Conservation (phyloP, 2,329 filamentous ascomycete genomes). For the Hypoxylon sp. region DNA sequence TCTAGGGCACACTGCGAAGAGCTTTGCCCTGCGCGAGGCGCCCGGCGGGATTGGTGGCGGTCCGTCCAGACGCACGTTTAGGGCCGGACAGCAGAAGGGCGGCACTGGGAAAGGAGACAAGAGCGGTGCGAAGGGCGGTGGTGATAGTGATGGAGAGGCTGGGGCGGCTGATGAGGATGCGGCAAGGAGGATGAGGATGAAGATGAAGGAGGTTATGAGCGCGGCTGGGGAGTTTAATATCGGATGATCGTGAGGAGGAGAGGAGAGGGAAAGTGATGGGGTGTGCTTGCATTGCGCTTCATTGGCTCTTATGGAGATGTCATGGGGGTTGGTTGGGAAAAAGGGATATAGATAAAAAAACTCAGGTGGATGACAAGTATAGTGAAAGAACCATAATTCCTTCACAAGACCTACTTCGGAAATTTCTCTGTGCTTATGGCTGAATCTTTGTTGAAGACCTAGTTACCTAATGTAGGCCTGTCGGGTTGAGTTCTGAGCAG, state of each 20-base stretch:
- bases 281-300: not conserved
- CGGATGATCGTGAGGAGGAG: slow-evolving; percentile 58
- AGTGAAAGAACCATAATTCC: not conserved
- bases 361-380: not conserved
- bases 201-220: slow-evolving; percentile 70
- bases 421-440: too few species aligned
- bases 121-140: slow-evolving; percentile 43
- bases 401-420: not conserved
- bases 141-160: slow-evolving; percentile 56
- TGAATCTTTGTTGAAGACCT: not conserved
- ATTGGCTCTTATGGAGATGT: not conserved
- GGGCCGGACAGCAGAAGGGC: slow-evolving; percentile 56
- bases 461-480: not conserved
- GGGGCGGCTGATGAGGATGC: slow-evolving; percentile 69
- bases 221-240: slow-evolving; percentile 78
- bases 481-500: not conserved
- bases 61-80: slow-evolving; percentile 62
- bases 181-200: slow-evolving; percentile 75
- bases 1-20: slow-evolving; percentile 93
- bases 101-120: slow-evolving; percentile 37
- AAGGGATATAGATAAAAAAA: slow-evolving; percentile 9
- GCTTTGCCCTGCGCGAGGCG: slow-evolving; percentile 89
- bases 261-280: not conserved
- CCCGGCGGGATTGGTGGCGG: slow-evolving; percentile 83
- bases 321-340: not conserved